Conservation (phyloP, 139 green algal genomes). For the Pseudopediastrum boryanum region DNA sequence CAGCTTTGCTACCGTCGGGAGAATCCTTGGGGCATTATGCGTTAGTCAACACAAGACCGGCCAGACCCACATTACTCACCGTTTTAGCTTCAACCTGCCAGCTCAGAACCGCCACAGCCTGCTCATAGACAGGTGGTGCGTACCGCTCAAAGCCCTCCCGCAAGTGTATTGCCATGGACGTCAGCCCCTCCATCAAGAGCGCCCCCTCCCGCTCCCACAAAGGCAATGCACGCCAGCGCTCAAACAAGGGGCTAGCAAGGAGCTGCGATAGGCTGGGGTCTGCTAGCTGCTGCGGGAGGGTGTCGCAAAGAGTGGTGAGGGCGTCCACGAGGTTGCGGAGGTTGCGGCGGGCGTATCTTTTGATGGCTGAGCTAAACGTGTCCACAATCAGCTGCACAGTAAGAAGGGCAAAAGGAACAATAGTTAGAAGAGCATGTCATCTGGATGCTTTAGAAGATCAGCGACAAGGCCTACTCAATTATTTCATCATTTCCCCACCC, state of each 20-base stretch:
- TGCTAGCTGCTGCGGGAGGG: slow-evolving; percentile 31
- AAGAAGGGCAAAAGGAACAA: too few species aligned
- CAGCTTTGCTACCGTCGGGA: too few species aligned
- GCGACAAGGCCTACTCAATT: too few species aligned
- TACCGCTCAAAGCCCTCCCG: slow-evolving; percentile 63
- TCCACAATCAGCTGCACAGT: slow-evolving; percentile 61
- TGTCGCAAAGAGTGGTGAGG: slow-evolving; percentile 76
- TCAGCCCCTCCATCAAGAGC: slow-evolving; percentile 90
- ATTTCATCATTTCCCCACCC: too few species aligned
- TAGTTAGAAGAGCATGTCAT: too few species aligned
- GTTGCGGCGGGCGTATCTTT: slow-evolving; percentile 74
- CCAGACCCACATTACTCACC: too few species aligned
- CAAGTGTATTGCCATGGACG: slow-evolving; percentile 48
- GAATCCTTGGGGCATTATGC: too few species aligned
- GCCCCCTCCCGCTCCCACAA: slow-evolving; percentile 41
- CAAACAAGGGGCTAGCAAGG: slow-evolving; percentile 14
- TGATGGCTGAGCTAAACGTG: slow-evolving; percentile 54
- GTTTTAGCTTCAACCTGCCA: slow-evolving; percentile 60
- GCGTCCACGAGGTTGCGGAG: slow-evolving; percentile 88
- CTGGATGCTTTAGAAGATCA: too few species aligned
- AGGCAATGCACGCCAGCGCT: slow-evolving; percentile 9
- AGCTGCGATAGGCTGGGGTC: slow-evolving; percentile 22
- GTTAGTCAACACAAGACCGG: too few species aligned
- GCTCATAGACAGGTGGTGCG: slow-evolving; percentile 67
- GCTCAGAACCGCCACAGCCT: slow-evolving; percentile 61